Percentiles rank a stretch among this genome's conserved stretches.
Evolutionary conservation across 2,329 filamentous ascomycete species (phyloP).

Genomic region (Cadophora gregata): DNA sequence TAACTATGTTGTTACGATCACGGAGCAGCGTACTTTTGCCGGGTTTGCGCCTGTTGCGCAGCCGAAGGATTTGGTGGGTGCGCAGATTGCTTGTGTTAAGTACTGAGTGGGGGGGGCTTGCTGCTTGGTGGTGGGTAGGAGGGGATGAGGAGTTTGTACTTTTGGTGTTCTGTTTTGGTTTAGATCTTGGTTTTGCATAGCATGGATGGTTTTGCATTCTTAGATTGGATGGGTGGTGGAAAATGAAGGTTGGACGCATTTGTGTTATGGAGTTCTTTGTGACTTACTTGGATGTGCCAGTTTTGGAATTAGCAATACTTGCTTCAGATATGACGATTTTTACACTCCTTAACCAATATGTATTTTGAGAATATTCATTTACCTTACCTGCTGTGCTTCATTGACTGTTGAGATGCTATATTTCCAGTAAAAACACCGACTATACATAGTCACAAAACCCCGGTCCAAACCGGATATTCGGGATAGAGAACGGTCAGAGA

Average conservation of each 20-base stretch:
- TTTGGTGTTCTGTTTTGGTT: background rate
- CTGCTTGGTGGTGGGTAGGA: background rate
- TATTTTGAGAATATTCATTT: background rate
- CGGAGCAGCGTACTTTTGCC: constrained; percentile 17
- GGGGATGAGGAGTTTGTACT: background rate
- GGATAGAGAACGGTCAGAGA: too few relatives aligned
- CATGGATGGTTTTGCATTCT: background rate
- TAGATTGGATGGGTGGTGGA: background rate
- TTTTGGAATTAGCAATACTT: background rate
- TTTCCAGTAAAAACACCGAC: too few relatives aligned
- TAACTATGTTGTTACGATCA: constrained; percentile 10
- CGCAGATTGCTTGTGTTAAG: constrained; percentile 3
- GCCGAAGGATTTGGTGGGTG: constrained; percentile 1
- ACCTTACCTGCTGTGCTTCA: too few relatives aligned
- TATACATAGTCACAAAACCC: too few relatives aligned
- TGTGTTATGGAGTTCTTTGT: background rate
- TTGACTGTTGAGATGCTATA: too few relatives aligned
- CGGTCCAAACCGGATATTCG: too few relatives aligned
- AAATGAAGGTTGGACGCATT: background rate
- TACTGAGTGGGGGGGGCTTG: background rate
- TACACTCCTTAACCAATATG: background rate
- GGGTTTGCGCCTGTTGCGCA: constrained; percentile 5
- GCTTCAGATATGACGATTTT: background rate
- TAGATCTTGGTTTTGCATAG: background rate
- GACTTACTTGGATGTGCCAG: background rate